Conservation (phyloP, 176 grass and related monocot genomes). For the Avena atlantica region DNA sequence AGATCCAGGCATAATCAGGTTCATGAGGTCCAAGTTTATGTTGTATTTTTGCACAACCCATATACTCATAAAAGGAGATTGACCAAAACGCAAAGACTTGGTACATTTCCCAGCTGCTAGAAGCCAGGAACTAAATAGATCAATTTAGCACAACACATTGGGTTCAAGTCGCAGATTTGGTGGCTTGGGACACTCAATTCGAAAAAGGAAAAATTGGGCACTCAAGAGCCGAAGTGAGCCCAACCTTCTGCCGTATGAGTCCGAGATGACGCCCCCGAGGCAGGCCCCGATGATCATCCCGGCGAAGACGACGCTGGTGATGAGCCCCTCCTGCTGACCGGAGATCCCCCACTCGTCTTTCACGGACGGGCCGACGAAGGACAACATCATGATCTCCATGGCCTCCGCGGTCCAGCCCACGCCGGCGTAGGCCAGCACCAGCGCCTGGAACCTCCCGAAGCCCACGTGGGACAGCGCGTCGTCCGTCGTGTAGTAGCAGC, state of each 20-base stretch:
- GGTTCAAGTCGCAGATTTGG: background rate
- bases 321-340: background rate
- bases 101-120: background rate
- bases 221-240: background rate
- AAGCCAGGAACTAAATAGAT: background rate
- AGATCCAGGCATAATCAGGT: background rate
- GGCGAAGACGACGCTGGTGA: constrained; percentile 22
- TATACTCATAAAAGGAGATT: background rate
- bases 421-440: constrained; percentile 26
- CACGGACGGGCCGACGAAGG: constrained; percentile 22
- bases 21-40: background rate
- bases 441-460: constrained; percentile 25
- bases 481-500: constrained; percentile 27
- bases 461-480: constrained; percentile 16
- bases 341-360: constrained; percentile 13
- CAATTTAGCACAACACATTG: background rate
- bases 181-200: background rate
- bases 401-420: background rate
- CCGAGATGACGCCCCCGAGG: constrained; percentile 30
- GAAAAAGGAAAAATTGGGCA: background rate
- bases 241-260: constrained; percentile 14
- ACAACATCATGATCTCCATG: constrained; percentile 37
- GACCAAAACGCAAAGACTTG: constrained; percentile 3
- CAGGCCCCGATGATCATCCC: constrained; percentile 24
- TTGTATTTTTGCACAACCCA: background rate